These are phyloP conservation scores for Fusarium sp. DNA, from an alignment of 2,329 filamentous ascomycete genomes.

Conservation along the genomic window DNA sequence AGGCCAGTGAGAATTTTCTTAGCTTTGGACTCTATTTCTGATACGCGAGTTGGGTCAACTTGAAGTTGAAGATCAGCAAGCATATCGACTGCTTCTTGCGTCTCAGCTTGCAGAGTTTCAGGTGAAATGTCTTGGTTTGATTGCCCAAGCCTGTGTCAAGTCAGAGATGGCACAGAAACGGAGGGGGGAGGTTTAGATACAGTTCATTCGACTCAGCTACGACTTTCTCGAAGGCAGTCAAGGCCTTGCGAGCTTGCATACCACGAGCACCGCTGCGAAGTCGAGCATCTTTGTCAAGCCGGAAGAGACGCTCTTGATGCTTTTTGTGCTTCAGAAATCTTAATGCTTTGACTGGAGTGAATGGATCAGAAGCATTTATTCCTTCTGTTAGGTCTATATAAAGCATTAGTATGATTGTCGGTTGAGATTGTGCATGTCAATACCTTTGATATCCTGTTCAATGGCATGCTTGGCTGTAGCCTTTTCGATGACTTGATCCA, in stretches of 20 bases:
- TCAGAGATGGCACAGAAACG: not conserved
- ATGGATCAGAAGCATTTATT: constrained; percentile 67
- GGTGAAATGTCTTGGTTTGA: constrained; percentile 67
- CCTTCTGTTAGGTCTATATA: constrained; percentile 67
- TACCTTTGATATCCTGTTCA: constrained; percentile 71
- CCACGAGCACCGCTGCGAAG: constrained; percentile 81
- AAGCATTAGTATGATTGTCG: not conserved
- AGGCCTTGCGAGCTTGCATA: constrained; percentile 78
- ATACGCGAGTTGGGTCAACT: constrained; percentile 73
- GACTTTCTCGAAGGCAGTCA: constrained; percentile 76
- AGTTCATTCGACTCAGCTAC: constrained; percentile 67
- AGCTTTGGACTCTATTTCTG: constrained; percentile 74
- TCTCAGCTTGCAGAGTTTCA: constrained; percentile 71
- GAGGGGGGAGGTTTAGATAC: constrained; percentile 53
- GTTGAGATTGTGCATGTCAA: not conserved
- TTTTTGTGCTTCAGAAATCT: constrained; percentile 73
- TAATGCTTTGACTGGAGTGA: constrained; percentile 70
- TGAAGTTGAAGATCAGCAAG: constrained; percentile 76
- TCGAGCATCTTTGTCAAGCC: constrained; percentile 78
- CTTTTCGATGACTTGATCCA: constrained; percentile 76
- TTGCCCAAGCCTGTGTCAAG: constrained; percentile 59
- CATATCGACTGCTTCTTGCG: constrained; percentile 76
- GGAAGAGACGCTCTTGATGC: constrained; percentile 72
- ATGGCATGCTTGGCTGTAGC: constrained; percentile 68
- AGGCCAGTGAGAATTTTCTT: constrained; percentile 75